Evolutionary conservation across 352 stramenopile species (phyloP).

Genomic region (Blastocystis sp.): DNA sequence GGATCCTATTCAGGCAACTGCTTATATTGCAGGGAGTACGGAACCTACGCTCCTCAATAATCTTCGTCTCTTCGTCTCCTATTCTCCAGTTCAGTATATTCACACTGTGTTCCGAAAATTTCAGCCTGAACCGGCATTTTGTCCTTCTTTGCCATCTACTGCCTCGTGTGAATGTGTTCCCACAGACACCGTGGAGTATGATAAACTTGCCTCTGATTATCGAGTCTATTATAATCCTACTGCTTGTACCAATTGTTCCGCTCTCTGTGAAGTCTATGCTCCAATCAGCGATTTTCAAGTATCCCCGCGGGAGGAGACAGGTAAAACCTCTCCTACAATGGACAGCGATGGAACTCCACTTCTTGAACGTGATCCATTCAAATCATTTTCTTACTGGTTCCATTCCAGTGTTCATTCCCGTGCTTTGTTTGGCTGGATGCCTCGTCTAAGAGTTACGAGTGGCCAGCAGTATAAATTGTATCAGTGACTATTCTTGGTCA

Average conservation of each 20-base stretch:
- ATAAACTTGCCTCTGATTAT: background rate
- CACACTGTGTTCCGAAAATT: background rate
- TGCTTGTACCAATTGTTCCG: background rate
- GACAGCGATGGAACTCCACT: background rate
- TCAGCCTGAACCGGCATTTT: background rate
- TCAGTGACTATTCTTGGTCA: background rate
- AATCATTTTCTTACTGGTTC: background rate
- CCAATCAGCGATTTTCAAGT: background rate
- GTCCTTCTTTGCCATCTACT: background rate
- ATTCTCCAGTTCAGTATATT: background rate
- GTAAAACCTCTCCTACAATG: background rate
- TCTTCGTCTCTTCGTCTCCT: conserved; percentile 14
- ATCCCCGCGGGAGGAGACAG: background rate
- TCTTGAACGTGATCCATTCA: background rate
- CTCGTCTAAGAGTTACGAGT: background rate
- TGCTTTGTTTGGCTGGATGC: background rate
- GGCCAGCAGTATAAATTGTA: background rate
- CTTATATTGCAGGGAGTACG: conserved; percentile 2
- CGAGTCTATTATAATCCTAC: background rate
- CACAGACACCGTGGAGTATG: background rate
- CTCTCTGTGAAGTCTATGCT: background rate
- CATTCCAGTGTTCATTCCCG: background rate
- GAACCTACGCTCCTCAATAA: background rate
- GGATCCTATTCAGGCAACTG: background rate
- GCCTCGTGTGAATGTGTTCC: conserved; percentile 20